phyloP scores from a whole-genome alignment of 2,329 filamentous ascomycete genomes.

The Fonsecaea monophora region DNA sequence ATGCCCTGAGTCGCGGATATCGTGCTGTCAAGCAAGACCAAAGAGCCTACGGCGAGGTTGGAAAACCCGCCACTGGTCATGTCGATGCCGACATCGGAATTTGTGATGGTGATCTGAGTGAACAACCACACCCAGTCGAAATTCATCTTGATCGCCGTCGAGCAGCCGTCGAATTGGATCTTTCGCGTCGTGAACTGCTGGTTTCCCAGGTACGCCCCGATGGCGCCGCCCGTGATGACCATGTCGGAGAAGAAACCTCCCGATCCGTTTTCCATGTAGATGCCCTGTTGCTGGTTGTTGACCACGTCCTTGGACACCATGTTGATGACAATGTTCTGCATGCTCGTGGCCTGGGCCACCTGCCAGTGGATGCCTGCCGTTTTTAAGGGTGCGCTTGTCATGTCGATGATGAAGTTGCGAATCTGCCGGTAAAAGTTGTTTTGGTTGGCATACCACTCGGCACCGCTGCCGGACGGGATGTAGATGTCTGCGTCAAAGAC shows the following conservation, averaged over 20 bases:
- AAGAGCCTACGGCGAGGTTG: constrained; percentile 59
- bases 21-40: constrained; percentile 64
- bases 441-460: constrained; percentile 74
- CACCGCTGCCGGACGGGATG: constrained; percentile 57
- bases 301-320: constrained; percentile 62
- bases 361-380: constrained; percentile 75
- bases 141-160: constrained; percentile 61
- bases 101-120: constrained; percentile 59
- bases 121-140: constrained; percentile 68
- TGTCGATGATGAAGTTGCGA: constrained; percentile 76
- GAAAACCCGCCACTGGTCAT: constrained; percentile 52
- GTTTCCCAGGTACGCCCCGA: constrained; percentile 66
- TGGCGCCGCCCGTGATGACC: constrained; percentile 65
- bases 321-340: constrained; percentile 77
- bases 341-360: constrained; percentile 73
- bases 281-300: constrained; percentile 61
- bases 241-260: constrained; percentile 67
- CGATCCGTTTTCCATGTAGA: constrained; percentile 71
- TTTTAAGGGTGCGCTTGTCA: constrained; percentile 63
- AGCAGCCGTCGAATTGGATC: constrained; percentile 57
- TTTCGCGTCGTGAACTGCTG: constrained; percentile 70
- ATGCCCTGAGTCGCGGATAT: constrained; percentile 62
- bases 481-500: constrained; percentile 85
- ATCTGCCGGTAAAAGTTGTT: constrained; percentile 76
- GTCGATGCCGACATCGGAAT: constrained; percentile 61